Base-by-base conservation (phyloP, 192 early-diverging fungal species). In the Rhizoclosmatium globosum region DNA sequence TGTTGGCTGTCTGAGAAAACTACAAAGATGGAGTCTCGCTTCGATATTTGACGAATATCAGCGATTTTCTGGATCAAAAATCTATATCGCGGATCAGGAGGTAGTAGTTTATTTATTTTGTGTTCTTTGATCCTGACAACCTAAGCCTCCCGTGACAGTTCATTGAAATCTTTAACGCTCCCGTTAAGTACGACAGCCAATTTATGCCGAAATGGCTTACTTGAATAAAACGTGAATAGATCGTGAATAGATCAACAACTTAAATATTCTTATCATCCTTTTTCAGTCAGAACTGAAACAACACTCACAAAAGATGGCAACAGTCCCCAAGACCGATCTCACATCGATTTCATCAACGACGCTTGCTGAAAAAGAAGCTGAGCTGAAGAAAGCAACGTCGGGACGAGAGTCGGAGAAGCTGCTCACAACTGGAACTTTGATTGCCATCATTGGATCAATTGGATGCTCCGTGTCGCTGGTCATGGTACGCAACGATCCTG, bases 21-120 rank as follows among this genome's bases (percentile, higher is more conserved):
- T 98, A 41, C 95, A 97, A 71, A 91, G 94, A 66, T 99, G 98
- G 97, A 92, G 93, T 0, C 90, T 95, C 71, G 96, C 97, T 0
- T 93, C 94, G 19, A 97, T 97, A 44, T 99, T 98, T 91, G 96
- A 97, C 79, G 98, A 99, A 80, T 99, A 99, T 81, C 88, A 96
- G 47, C 82, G 95, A 23, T 99, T 96, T 74, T 93, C 97, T 6
- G 97, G 95, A 41, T 91, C 92, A 19, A 96, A 95, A 82, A 92
- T 95, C 23, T 79, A 92, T 59, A 92, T 98, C 39, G 93, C 94
- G 11, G 97, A 98, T 84, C 95, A 97, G 82, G 95, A 97, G 91
- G 94, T 97, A 58, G 48, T 50, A 50, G 4, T 62, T 79, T 42
- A n/a, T 48, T 21, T 77, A n/a, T 59, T 9, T 41, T 17, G 58